These are phyloP conservation scores for Acanthamoeba castellanii DNA, from an alignment of 208 protist species.

Conservation along the genomic window DNA sequence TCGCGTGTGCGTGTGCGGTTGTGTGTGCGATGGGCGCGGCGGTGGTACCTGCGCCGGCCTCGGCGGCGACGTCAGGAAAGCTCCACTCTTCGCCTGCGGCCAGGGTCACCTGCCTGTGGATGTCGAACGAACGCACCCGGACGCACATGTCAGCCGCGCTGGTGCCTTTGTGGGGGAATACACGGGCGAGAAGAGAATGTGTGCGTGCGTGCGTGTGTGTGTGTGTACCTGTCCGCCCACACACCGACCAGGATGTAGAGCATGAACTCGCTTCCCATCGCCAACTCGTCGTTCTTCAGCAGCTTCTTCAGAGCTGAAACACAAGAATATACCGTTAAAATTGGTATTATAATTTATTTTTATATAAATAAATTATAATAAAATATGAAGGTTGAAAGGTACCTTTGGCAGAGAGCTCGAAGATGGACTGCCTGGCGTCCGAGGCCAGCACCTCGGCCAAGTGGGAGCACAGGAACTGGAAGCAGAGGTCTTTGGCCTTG, in stretches of 20 bases:
- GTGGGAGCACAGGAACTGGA: background rate
- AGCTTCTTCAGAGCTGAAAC: background rate
- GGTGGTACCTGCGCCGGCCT: background rate
- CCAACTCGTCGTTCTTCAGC: background rate
- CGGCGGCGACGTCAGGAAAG: background rate
- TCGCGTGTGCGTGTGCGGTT: background rate
- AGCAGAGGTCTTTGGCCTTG: conserved; percentile 2
- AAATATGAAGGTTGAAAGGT: background rate
- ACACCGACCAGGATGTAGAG: conserved; percentile 13
- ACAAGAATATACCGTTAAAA: background rate
- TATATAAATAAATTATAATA: background rate
- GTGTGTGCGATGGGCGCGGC: background rate
- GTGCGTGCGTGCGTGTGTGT: background rate
- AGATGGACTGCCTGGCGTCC: background rate
- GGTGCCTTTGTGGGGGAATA: background rate
- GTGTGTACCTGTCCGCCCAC: background rate
- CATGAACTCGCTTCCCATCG: background rate
- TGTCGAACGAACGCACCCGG: too few relatives aligned
- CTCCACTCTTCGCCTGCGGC: conserved; percentile 11
- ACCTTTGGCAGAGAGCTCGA: background rate
- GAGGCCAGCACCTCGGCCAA: background rate
- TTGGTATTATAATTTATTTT: too few relatives aligned
- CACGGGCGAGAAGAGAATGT: background rate
- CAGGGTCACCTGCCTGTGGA: background rate
- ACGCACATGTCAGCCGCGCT: background rate